Percentiles rank a stretch among this genome's conserved stretches.
Evolutionary conservation across 108 stramenopile genomes (phyloP).

Genomic region (Fragilaria radians): DNA sequence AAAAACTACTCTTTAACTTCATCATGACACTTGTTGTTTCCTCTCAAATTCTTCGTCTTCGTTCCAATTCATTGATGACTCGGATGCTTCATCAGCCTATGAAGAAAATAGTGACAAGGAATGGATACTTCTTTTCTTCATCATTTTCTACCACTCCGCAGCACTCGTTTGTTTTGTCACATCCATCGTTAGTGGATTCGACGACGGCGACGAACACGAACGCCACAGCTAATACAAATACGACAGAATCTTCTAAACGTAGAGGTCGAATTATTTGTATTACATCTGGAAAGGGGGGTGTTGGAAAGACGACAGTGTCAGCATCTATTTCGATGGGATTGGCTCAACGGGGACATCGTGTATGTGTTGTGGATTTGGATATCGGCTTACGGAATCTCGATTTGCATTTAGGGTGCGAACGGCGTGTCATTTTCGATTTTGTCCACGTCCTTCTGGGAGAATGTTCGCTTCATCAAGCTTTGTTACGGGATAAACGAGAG

Average conservation of each 20-base stretch:
- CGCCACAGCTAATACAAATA: too few relatives aligned
- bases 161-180: constrained; percentile 21
- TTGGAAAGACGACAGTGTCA: constrained; percentile 60
- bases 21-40: too few relatives aligned
- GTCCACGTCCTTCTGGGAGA: constrained; percentile 49
- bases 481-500: constrained; percentile 48
- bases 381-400: constrained; percentile 62
- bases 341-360: constrained; percentile 25
- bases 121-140: too few relatives aligned
- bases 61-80: too few relatives aligned
- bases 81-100: too few relatives aligned
- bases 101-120: too few relatives aligned
- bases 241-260: constrained; percentile 5
- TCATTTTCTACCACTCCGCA: neutral
- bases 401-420: constrained; percentile 56
- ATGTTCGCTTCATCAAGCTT: constrained; percentile 49
- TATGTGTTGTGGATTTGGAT: constrained; percentile 65
- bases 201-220: too few relatives aligned
- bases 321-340: constrained; percentile 43
- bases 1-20: too few relatives aligned
- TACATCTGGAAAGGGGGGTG: constrained; percentile 69
- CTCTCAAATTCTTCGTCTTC: too few relatives aligned
- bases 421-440: constrained; percentile 64
- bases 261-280: constrained; percentile 43
- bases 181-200: constrained; percentile 10